Base-by-base conservation (phyloP, 148 eudicot species). In the Spergularia marina region DNA sequence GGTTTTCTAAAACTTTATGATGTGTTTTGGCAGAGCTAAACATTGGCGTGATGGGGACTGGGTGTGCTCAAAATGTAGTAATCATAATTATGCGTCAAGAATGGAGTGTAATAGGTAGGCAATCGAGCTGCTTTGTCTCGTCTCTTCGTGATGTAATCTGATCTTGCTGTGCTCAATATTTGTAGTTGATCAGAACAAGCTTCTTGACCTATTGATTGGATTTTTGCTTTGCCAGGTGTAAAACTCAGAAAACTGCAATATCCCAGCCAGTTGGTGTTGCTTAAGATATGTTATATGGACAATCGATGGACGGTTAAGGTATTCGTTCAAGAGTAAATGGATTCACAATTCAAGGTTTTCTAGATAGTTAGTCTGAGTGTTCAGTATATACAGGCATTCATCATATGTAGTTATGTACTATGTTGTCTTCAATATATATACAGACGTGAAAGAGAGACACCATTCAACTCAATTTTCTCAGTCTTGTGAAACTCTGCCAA, bases 31-130 rank as follows among this genome's bases (percentile, higher is more conserved):
- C 80, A 91, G 96, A 60, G 93, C 96, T 49, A 89, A 83, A 76
- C 91, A 91, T 70, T 91, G 96, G 96, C 91, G 91, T 64, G 87
- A 89, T 61, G 96, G 93, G 69, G 96, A 91, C 78, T 91, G 96
- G 93, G 89, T 89, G 93, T 91, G 96, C 79, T 77, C 90, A n/a
- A 89, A 81, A 64, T 91, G 96, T 76, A 83, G 81, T 79, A 91
- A 91, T 77, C 96, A 91, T 83, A 91, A 91, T 58, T 91, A 91
- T 84, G 96, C 96, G 63, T 89, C 93, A 58, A 86, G 96, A 80
- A 77, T 86, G 59, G 74, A 87, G 65, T 91, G 96, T 75, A 89
- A 91, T 76, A 89, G 89, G 96, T 90, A 54, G 68, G 87, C 68
- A 41, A 53, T 57, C 58, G 49, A 47, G 9, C 67, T 55, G 13